Evolutionary conservation across 768 basidiomycete genomes (phyloP).

Genomic region (Pluteus cervinus): DNA sequence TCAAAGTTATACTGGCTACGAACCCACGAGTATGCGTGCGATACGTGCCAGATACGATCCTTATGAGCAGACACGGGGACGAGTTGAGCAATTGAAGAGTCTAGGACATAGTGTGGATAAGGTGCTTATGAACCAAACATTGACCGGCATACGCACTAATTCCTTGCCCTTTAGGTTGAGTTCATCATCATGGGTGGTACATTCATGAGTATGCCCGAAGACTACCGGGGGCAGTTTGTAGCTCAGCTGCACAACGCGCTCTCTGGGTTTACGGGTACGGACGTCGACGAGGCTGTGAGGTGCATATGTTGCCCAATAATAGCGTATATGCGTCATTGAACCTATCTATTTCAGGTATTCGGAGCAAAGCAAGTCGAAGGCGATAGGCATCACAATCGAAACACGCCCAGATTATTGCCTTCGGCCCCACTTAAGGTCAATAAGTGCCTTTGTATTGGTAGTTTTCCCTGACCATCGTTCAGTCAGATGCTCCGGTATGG

Average conservation of each 20-base stretch:
- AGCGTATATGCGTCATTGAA: background rate
- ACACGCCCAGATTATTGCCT: conserved; percentile 98
- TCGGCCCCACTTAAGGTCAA: conserved; percentile 85
- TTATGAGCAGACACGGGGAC: conserved; percentile 92
- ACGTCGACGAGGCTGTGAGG: conserved; percentile 95
- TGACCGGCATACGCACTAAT: background rate
- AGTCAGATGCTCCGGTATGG: conserved; percentile 99
- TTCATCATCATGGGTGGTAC: conserved; percentile 98
- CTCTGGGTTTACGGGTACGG: conserved; percentile 87
- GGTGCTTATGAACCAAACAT: conserved; percentile 35
- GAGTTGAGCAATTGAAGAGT: conserved; percentile 92
- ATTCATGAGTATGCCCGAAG: conserved; percentile 99
- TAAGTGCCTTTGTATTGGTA: conserved; percentile 1
- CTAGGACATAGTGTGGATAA: conserved; percentile 98
- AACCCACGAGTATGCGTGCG: conserved; percentile 98
- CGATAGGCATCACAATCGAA: conserved; percentile 98
- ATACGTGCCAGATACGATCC: conserved; percentile 94
- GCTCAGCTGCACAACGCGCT: conserved; percentile 96
- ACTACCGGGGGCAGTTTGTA: conserved; percentile 88
- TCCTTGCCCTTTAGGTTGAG: conserved; percentile 49
- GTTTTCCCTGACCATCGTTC: background rate
- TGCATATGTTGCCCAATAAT: conserved; percentile 18
- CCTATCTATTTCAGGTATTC: conserved; percentile 58
- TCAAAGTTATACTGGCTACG: conserved; percentile 91
- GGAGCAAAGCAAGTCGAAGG: conserved; percentile 96